Conservation (phyloP, 2,329 filamentous ascomycete species). For the Beauveria medogensis region DNA sequence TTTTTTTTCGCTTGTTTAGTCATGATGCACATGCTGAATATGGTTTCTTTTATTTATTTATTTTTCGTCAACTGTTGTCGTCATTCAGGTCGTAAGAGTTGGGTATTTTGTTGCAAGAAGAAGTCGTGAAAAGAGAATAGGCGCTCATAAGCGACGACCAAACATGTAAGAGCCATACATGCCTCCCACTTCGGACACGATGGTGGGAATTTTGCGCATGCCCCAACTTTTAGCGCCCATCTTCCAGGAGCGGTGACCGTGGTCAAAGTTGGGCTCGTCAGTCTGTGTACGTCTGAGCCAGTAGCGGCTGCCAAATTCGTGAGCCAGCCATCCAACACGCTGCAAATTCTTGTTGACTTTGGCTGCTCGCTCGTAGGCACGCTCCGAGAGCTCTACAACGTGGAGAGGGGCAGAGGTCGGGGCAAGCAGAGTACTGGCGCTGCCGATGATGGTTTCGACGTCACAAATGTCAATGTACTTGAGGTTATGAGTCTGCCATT, state of each 20-base stretch:
- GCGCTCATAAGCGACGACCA: slow-evolving; percentile 44
- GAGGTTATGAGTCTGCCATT: slow-evolving; percentile 46
- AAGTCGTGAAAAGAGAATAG: neutral
- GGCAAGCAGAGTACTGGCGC: slow-evolving; percentile 52
- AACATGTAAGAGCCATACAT: slow-evolving; percentile 76
- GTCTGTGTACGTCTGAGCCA: slow-evolving; percentile 55
- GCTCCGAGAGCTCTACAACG: slow-evolving; percentile 67
- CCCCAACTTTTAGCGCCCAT: slow-evolving; percentile 81
- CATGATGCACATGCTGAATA: neutral
- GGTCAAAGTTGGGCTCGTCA: slow-evolving; percentile 26
- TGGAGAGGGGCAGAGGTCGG: slow-evolving; percentile 58
- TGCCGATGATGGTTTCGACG: slow-evolving; percentile 45
- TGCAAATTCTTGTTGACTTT: slow-evolving; percentile 54
- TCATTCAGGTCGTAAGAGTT: neutral
- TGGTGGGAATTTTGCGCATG: slow-evolving; percentile 87
- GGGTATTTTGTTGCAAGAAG: slow-evolving; percentile 9
- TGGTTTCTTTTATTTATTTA: neutral
- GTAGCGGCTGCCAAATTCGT: slow-evolving; percentile 57
- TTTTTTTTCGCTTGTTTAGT: neutral
- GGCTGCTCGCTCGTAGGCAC: slow-evolving; percentile 55
- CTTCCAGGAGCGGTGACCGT: slow-evolving; percentile 63
- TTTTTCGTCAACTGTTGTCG: neutral
- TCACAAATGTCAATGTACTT: slow-evolving; percentile 73
- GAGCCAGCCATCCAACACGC: slow-evolving; percentile 60
- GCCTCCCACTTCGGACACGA: slow-evolving; percentile 81